These are phyloP conservation scores for Cryptosporidium meleagridis DNA, from an alignment of 169 alveolate species.

Conservation along the genomic window DNA sequence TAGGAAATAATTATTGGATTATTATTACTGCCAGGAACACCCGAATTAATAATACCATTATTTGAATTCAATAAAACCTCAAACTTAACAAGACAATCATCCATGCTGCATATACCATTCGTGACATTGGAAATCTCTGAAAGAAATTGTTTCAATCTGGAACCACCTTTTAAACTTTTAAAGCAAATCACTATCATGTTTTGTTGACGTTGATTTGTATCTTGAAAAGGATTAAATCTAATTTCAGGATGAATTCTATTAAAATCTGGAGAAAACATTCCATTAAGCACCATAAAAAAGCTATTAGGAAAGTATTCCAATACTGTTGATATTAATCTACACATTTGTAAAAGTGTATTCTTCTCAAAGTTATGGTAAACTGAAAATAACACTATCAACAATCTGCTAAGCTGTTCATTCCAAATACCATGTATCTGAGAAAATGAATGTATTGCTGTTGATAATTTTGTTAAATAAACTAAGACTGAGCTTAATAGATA, in stretches of 20 bases:
- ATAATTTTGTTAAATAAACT: slow-evolving; percentile 12
- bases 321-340: slow-evolving; percentile 3
- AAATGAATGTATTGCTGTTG: slow-evolving; percentile 18
- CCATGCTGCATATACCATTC: slow-evolving; percentile 21
- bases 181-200: slow-evolving; percentile 10
- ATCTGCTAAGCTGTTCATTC: slow-evolving; percentile 23
- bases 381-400: slow-evolving; percentile 18
- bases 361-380: slow-evolving; percentile 27
- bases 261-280: slow-evolving; percentile 35
- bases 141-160: slow-evolving; percentile 40
- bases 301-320: slow-evolving; percentile 33
- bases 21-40: not conserved
- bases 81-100: slow-evolving; percentile 27
- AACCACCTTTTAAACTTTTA: slow-evolving; percentile 20
- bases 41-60: not conserved
- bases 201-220: slow-evolving; percentile 21
- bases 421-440: slow-evolving; percentile 16
- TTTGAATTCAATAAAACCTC: slow-evolving; percentile 8
- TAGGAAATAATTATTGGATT: slow-evolving; percentile 35
- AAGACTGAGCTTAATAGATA: slow-evolving; percentile 22
- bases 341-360: slow-evolving; percentile 40
- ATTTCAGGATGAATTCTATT: slow-evolving; percentile 33
- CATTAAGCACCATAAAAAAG: slow-evolving; percentile 37
- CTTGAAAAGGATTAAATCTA: slow-evolving; percentile 27
- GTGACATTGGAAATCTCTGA: slow-evolving; percentile 39